A percentile compares a stretch with the other conserved stretches of the same genome.
phyloP scores from a whole-genome alignment of 2,329 filamentous ascomycete genomes.

The Colletotrichum viniferum region DNA sequence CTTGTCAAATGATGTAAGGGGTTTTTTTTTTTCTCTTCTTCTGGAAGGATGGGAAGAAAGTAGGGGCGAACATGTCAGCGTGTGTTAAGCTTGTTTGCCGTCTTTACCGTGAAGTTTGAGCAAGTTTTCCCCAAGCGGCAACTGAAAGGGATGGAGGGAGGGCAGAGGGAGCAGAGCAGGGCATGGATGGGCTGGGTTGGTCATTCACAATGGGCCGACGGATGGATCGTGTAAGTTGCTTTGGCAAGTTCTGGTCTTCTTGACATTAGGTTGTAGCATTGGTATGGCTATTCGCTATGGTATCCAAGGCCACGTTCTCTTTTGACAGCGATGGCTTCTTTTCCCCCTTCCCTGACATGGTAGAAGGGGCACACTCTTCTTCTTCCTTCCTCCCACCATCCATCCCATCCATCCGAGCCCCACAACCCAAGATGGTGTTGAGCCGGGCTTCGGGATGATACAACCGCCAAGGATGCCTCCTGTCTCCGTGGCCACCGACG shows the following conservation, averaged over 20 bases:
- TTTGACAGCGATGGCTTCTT: slow-evolving; percentile 3
- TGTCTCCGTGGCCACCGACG: background rate
- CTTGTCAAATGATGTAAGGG: background rate
- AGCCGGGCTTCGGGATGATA: slow-evolving; percentile 17
- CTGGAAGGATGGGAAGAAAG: background rate
- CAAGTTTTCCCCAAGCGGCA: background rate
- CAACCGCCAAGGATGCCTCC: slow-evolving; percentile 5
- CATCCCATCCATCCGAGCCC: background rate
- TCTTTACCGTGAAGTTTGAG: background rate
- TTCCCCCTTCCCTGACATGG: background rate
- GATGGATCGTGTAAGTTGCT: background rate
- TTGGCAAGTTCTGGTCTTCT: background rate
- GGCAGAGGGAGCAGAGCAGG: background rate
- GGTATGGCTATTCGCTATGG: background rate
- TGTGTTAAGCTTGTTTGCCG: background rate
- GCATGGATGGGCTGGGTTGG: background rate
- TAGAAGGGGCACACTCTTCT: background rate
- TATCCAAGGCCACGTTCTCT: background rate
- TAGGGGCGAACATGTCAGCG: background rate
- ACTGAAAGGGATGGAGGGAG: background rate
- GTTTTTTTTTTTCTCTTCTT: background rate
- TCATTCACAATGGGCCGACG: background rate
- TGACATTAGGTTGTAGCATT: slow-evolving; percentile 19
- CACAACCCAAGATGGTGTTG: background rate
- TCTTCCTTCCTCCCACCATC: background rate